Conservation (phyloP, 2,329 filamentous ascomycete species). For the Chaetomium globosum region DNA sequence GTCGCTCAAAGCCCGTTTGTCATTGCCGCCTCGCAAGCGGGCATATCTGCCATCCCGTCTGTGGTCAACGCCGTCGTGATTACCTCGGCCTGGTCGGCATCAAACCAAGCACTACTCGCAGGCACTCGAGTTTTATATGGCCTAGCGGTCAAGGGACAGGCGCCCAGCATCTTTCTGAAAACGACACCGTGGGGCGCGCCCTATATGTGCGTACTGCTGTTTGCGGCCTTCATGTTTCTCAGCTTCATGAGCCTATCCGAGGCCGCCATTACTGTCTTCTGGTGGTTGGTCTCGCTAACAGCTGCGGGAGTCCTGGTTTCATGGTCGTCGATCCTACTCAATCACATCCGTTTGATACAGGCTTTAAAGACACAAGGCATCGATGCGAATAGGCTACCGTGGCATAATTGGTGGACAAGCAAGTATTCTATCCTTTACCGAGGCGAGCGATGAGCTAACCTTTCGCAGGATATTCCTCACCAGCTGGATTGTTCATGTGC, state of each 20-base stretch:
- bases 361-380: slow-evolving; percentile 61
- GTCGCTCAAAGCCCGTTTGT: slow-evolving; percentile 25
- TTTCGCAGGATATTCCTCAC: slow-evolving; percentile 61
- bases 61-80: slow-evolving; percentile 78
- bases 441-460: neutral
- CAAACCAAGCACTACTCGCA: slow-evolving; percentile 65
- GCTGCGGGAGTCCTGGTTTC: slow-evolving; percentile 65
- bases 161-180: slow-evolving; percentile 59
- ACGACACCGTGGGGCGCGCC: slow-evolving; percentile 57
- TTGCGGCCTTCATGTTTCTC: slow-evolving; percentile 57
- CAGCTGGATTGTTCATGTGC: slow-evolving; percentile 60
- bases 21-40: slow-evolving; percentile 53
- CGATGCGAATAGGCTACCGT: slow-evolving; percentile 54
- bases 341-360: slow-evolving; percentile 59
- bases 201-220: slow-evolving; percentile 60
- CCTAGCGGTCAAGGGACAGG: slow-evolving; percentile 61
- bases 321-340: slow-evolving; percentile 63
- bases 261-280: slow-evolving; percentile 64
- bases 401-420: slow-evolving; percentile 66
- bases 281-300: slow-evolving; percentile 65
- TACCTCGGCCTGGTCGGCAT: slow-evolving; percentile 70
- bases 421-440: slow-evolving; percentile 38
- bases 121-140: slow-evolving; percentile 63
- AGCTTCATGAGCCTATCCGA: slow-evolving; percentile 61
- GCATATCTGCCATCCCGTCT: slow-evolving; percentile 67